phyloP scores from a whole-genome alignment of 208 protist species.

The Wallacemonas rigidus region DNA sequence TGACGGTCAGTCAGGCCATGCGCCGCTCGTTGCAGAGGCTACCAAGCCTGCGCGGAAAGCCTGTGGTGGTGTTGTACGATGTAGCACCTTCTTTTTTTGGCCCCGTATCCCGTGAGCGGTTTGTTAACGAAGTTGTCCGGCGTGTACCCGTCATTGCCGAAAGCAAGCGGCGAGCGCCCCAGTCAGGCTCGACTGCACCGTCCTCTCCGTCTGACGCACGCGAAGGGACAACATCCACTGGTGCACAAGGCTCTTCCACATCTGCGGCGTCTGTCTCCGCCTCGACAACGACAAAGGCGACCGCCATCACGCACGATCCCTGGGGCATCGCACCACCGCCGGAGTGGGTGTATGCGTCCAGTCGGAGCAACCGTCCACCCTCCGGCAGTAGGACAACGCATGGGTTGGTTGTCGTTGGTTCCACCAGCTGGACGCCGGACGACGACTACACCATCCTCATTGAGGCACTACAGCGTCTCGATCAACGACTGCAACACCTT shows the following conservation, averaged over 20 bases:
- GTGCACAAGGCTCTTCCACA: too few relatives aligned
- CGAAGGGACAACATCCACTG: too few relatives aligned
- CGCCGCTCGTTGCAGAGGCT: conserved; percentile 23
- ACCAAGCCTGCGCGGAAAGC: not conserved
- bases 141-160: conserved; percentile 15
- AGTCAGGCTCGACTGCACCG: too few relatives aligned
- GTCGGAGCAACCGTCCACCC: not conserved
- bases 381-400: not conserved
- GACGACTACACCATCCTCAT: conserved; percentile 97
- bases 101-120: conserved; percentile 36
- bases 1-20: conserved; percentile 88
- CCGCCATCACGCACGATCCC: not conserved
- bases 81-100: conserved; percentile 76
- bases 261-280: too few relatives aligned
- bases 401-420: conserved; percentile 87
- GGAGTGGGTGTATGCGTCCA: conserved; percentile 50
- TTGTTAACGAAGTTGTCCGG: conserved; percentile 58
- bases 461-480: conserved; percentile 79
- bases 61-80: conserved; percentile 75
- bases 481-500: conserved; percentile 62
- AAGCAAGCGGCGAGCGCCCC: not conserved
- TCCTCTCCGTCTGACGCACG: too few relatives aligned
- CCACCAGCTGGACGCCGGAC: conserved; percentile 96
- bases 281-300: not conserved
- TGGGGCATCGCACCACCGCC: conserved; percentile 73